Evolutionary conservation across 352 stramenopile genomes (phyloP).

Genomic region (Globisporangium alternatum): DNA sequence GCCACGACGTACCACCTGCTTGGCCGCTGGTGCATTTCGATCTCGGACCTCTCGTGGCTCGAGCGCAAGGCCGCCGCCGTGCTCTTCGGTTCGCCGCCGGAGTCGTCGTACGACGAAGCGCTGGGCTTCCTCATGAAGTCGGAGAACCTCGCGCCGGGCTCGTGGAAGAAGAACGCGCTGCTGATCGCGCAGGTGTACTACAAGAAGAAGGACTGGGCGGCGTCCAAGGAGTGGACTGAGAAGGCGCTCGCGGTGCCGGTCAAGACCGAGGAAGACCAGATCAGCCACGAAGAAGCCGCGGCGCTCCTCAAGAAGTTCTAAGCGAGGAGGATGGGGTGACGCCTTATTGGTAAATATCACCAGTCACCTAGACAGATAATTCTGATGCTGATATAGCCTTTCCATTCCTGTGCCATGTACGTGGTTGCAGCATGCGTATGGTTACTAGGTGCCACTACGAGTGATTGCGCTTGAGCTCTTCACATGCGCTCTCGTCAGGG

Average conservation of each 20-base stretch:
- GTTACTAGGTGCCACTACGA: neutral
- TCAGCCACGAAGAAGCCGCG: constrained; percentile 63
- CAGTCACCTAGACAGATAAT: too few species aligned
- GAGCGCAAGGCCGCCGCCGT: constrained; percentile 80
- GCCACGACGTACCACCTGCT: constrained; percentile 77
- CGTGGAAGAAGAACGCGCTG: constrained; percentile 85
- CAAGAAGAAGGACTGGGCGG: constrained; percentile 67
- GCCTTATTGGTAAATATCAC: neutral
- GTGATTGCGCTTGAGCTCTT: constrained; percentile 3
- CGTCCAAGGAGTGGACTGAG: constrained; percentile 67
- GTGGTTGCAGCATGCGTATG: neutral
- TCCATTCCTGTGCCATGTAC: neutral
- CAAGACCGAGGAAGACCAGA: constrained; percentile 63
- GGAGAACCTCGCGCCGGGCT: constrained; percentile 62
- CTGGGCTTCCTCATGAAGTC: constrained; percentile 73
- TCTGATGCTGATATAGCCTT: neutral
- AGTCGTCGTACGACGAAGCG: constrained; percentile 82
- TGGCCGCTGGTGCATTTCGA: constrained; percentile 81
- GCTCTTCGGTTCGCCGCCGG: constrained; percentile 76
- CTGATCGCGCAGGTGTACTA: constrained; percentile 81
- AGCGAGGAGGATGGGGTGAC: neutral
- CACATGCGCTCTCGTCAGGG: constrained; percentile 2
- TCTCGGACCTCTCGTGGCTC: constrained; percentile 83
- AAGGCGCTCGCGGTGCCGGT: constrained; percentile 65
- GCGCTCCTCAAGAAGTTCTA: constrained; percentile 64